Evolutionary conservation across 2,329 filamentous ascomycete genomes (phyloP).

Genomic region (Microdochium trichocladiopsis): DNA sequence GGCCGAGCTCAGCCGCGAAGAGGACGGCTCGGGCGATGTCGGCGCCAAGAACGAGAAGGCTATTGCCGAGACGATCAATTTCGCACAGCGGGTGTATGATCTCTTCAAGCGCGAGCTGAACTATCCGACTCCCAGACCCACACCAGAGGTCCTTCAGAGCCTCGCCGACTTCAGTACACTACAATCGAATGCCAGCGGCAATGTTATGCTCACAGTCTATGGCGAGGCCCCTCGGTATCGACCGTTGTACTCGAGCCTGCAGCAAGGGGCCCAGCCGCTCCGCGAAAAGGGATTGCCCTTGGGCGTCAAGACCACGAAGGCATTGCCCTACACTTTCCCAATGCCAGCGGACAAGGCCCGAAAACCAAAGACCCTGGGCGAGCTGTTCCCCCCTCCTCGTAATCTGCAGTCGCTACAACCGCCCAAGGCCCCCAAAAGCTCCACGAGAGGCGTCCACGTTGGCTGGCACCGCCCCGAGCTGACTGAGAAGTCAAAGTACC

Average conservation of each 20-base stretch:
- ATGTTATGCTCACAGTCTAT: slow-evolving; percentile 67
- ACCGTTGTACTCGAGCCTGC: slow-evolving; percentile 82
- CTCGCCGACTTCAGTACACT: slow-evolving; percentile 30
- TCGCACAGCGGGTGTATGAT: slow-evolving; percentile 56
- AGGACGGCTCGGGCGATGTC: slow-evolving; percentile 34
- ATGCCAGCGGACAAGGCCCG: slow-evolving; percentile 38
- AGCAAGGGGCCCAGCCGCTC: slow-evolving; percentile 38
- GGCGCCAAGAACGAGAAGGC: slow-evolving; percentile 25
- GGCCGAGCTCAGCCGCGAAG: slow-evolving; percentile 31
- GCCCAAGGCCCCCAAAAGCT: slow-evolving; percentile 64
- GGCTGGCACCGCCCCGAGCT: slow-evolving; percentile 48
- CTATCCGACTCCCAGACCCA: slow-evolving; percentile 32
- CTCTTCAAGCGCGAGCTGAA: slow-evolving; percentile 55
- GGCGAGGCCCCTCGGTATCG: slow-evolving; percentile 68
- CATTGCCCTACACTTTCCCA: slow-evolving; percentile 39
- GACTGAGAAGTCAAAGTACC: slow-evolving; percentile 46
- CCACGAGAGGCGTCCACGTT: slow-evolving; percentile 53
- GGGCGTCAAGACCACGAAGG: slow-evolving; percentile 63
- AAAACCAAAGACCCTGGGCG: slow-evolving; percentile 59
- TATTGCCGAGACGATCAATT: slow-evolving; percentile 40
- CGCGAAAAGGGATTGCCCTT: slow-evolving; percentile 64
- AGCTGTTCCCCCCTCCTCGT: slow-evolving; percentile 64
- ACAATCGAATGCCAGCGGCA: slow-evolving; percentile 31
- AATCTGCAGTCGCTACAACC: slow-evolving; percentile 59
- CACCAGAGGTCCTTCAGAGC: slow-evolving; percentile 25